Percentiles rank a stretch among this genome's conserved stretches.
Conservation (phyloP, 371 early-diverging fungal genomes). For the Syncephalastrum contaminatum region DNA sequence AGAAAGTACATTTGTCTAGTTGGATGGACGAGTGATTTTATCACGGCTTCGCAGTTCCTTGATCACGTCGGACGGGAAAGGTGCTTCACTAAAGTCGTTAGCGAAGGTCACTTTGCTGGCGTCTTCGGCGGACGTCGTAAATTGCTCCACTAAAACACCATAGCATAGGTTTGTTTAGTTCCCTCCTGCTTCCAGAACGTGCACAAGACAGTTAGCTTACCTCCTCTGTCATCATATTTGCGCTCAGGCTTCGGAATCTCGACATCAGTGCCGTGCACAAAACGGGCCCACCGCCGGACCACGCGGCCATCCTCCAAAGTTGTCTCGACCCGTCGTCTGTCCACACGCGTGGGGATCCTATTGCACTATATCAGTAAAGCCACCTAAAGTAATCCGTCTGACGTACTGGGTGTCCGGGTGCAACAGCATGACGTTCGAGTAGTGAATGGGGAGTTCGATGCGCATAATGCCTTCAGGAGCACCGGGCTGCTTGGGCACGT, state of each 20-base stretch:
- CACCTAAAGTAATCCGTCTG: background rate
- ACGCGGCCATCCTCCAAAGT: conserved; percentile 40
- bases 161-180: background rate
- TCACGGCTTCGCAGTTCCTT: conserved; percentile 44
- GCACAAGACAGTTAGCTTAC: conserved; percentile 8
- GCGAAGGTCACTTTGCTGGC: conserved; percentile 30
- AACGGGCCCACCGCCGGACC: conserved; percentile 37
- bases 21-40: conserved; percentile 12
- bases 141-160: conserved; percentile 26
- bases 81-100: conserved; percentile 16
- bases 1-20: too few relatives aligned
- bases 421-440: conserved; percentile 51
- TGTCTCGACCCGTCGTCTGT: conserved; percentile 38
- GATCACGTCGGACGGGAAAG: conserved; percentile 36
- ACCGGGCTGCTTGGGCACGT: conserved; percentile 44
- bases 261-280: conserved; percentile 45
- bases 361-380: background rate
- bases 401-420: conserved; percentile 54
- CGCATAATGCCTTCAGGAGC: conserved; percentile 51
- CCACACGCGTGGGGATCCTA: conserved; percentile 42
- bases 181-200: background rate
- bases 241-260: conserved; percentile 45
- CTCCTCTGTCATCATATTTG: conserved; percentile 37
- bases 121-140: conserved; percentile 39
- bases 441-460: conserved; percentile 48